Evolutionary conservation across 2,329 filamentous ascomycete genomes (phyloP), one percentile per base, ranked within the genome.

Genomic region (Claviceps purpurea): DNA sequence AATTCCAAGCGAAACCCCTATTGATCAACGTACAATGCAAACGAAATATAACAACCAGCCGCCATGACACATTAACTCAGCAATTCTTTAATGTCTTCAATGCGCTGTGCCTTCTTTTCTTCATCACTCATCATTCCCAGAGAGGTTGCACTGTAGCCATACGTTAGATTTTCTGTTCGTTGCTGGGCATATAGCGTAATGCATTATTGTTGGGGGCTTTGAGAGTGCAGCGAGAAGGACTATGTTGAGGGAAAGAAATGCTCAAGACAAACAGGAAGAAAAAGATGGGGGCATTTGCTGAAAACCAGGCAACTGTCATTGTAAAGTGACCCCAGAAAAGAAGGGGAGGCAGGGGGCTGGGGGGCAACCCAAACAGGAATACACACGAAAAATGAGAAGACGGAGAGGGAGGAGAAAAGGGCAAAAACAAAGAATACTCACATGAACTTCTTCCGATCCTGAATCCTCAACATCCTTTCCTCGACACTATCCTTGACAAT

Each of bases 371-470:
- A 30, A 30, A 30, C 26, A 30, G 26, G 26, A 10, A 30, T 30
- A 10, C 8, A 30, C 8, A 30, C 8, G 26, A 45, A 8, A 8
- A 45, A n/a, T 14, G 22, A n/a, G 13, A 6, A 18, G 10, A 14
- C 4, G 13, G 18, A 2, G 10, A 41, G 5, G 20, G n/a, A 20
- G 10, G 6, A 5, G 1, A 10, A 16, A 20, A n/a, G 11, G 22
- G 18, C 18, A 10, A 43, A 2, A 26, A 26, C 5, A 26, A 5
- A 14, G 16, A 39, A 37, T 52, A 84, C 85, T 82, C 64, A 89
- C 84, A 94, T 87, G 60, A 94, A 94, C 74, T 90, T 97, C 74
- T 98, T 98, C 63, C 90, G 74, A 58, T 97, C 91, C 66, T 98
- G 94, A 38, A 98, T 82, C 67, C 78, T 82, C 58, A 98, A 67